Conservation (phyloP, 2,329 filamentous ascomycete species). For the Ambrosiella cleistominuta region DNA sequence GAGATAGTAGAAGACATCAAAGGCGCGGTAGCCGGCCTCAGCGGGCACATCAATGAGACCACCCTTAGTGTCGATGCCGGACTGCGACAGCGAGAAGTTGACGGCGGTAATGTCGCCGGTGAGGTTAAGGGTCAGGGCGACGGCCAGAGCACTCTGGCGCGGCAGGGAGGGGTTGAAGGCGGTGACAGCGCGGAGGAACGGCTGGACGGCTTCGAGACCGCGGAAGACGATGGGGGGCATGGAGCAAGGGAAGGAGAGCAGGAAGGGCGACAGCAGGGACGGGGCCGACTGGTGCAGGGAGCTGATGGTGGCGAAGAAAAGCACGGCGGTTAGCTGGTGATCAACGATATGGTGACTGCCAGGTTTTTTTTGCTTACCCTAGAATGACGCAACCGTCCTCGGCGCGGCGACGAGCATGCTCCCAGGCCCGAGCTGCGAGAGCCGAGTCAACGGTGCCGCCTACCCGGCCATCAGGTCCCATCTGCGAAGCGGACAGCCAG, state of each 20-base stretch:
- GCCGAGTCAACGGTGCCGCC: slow-evolving; percentile 68
- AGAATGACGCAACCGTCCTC: slow-evolving; percentile 90
- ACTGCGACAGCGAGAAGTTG: slow-evolving; percentile 61
- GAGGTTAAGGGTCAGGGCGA: slow-evolving; percentile 67
- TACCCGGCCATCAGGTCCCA: slow-evolving; percentile 47
- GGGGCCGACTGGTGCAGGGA: slow-evolving; percentile 80
- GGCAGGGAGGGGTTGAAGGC: slow-evolving; percentile 75
- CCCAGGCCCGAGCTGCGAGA: slow-evolving; percentile 73
- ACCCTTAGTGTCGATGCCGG: slow-evolving; percentile 67
- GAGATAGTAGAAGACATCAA: slow-evolving; percentile 96
- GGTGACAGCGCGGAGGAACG: slow-evolving; percentile 75
- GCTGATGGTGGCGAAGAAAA: slow-evolving; percentile 25
- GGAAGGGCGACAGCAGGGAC: slow-evolving; percentile 65
- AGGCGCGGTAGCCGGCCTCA: slow-evolving; percentile 71
- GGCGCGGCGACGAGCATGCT: slow-evolving; percentile 82
- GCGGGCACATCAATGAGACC: slow-evolving; percentile 67
- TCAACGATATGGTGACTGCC: background rate
- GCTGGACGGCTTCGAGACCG: slow-evolving; percentile 62
- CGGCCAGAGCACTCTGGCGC: slow-evolving; percentile 62
- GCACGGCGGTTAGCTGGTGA: background rate
- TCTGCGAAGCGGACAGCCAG: slow-evolving; percentile 67
- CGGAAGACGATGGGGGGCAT: slow-evolving; percentile 61
- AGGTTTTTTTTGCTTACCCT: slow-evolving; percentile 41
- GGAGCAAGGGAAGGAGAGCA: slow-evolving; percentile 61
- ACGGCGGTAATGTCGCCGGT: slow-evolving; percentile 62